phyloP scores from a whole-genome alignment of 129 eudicot genomes.

The Arctium minus region DNA sequence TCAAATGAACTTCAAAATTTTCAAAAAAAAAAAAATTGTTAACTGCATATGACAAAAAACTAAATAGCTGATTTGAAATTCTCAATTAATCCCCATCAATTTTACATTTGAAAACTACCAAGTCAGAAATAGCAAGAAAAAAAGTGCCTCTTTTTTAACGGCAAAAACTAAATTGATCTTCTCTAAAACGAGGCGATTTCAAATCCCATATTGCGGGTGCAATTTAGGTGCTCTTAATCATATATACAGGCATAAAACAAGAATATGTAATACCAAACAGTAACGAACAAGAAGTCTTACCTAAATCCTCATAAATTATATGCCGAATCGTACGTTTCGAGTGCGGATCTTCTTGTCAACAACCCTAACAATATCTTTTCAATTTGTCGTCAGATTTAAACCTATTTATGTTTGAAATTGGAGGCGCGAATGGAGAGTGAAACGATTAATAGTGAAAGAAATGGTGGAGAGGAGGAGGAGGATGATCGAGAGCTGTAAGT shows the following conservation, averaged over 20 bases:
- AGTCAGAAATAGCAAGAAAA: background rate
- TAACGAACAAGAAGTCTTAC: constrained; percentile 14
- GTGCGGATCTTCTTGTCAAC: constrained; percentile 30
- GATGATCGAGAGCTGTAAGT: background rate
- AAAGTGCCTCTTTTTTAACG: background rate
- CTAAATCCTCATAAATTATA: constrained; percentile 32
- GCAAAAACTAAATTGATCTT: background rate
- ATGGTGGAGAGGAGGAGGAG: background rate
- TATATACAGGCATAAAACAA: constrained; percentile 1
- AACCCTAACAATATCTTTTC: constrained; percentile 12
- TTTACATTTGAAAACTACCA: background rate
- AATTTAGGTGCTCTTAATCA: background rate
- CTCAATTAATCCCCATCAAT: constrained; percentile 1
- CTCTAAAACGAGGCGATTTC: background rate
- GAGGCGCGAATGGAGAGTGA: background rate
- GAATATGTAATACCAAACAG: constrained; percentile 6
- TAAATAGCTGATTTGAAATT: background rate
- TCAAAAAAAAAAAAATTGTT: background rate
- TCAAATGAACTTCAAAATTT: background rate
- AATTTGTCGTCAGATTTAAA: constrained; percentile 16
- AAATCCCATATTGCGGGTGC: constrained; percentile 5
- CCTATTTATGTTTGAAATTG: background rate
- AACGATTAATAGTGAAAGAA: background rate
- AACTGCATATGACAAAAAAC: background rate
- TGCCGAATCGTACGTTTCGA: constrained; percentile 17